Conservation (phyloP, 176 grass and related monocot species). For the Alopecurus myosuroides region DNA sequence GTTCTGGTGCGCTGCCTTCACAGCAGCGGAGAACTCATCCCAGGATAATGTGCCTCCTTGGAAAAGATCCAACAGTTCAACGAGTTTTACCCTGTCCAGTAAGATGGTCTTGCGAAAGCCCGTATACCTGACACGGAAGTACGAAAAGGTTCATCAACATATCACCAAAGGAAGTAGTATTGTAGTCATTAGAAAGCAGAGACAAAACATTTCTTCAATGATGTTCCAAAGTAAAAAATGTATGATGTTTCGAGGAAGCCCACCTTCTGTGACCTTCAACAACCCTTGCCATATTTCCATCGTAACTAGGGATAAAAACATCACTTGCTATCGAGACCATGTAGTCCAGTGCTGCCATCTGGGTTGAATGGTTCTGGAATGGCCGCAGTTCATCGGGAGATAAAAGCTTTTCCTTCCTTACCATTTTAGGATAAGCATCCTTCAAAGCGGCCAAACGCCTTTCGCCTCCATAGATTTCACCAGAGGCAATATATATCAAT, state of each 20-base stretch:
- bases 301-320: constrained; percentile 95
- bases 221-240: neutral
- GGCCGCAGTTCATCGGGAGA: constrained; percentile 65
- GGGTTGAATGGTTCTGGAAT: constrained; percentile 89
- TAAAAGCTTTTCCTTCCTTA: constrained; percentile 89
- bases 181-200: neutral
- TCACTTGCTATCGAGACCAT: constrained; percentile 76
- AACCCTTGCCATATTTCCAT: constrained; percentile 97
- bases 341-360: constrained; percentile 98
- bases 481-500: constrained; percentile 94
- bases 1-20: constrained; percentile 60
- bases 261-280: constrained; percentile 95
- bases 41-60: constrained; percentile 58
- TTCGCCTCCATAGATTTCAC: constrained; percentile 95
- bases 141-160: neutral
- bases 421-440: constrained; percentile 78
- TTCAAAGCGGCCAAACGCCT: constrained; percentile 59
- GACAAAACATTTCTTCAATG: neutral
- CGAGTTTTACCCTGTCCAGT: constrained; percentile 74
- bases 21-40: constrained; percentile 69
- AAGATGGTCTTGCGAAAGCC: constrained; percentile 70
- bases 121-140: constrained; percentile 43
- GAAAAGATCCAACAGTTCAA: constrained; percentile 77
- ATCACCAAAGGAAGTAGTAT: neutral
- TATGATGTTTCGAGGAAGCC: neutral